phyloP scores from a whole-genome alignment of 2,329 filamentous ascomycete species.

The Plectosphaerella cucumerina region DNA sequence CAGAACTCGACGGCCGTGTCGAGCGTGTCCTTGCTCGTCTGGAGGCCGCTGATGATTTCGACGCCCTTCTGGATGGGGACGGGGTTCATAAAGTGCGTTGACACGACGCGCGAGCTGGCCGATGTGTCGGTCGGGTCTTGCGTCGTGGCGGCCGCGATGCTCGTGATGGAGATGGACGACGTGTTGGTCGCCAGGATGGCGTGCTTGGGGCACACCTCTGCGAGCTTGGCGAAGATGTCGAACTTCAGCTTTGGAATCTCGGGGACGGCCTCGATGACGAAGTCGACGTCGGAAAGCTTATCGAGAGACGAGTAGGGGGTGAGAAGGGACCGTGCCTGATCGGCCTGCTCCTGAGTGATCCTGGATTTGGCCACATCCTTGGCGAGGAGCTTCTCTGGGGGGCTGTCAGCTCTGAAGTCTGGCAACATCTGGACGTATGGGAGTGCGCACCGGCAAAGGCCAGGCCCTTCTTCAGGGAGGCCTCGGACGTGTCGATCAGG shows the following conservation, averaged over 20 bases:
- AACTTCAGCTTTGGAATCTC: slow-evolving; percentile 86
- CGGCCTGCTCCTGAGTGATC: slow-evolving; percentile 77
- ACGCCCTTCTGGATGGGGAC: slow-evolving; percentile 96
- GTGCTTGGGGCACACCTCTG: slow-evolving; percentile 75
- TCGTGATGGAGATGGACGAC: slow-evolving; percentile 96
- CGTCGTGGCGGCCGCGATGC: slow-evolving; percentile 84
- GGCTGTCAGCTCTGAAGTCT: slow-evolving; percentile 2
- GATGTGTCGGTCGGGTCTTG: slow-evolving; percentile 74
- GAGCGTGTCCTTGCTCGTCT: slow-evolving; percentile 80
- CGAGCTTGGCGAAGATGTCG: slow-evolving; percentile 79
- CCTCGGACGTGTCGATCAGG: slow-evolving; percentile 78
- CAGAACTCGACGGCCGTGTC: slow-evolving; percentile 82
- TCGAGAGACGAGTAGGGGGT: slow-evolving; percentile 69
- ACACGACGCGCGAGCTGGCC: slow-evolving; percentile 81
- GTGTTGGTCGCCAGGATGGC: slow-evolving; percentile 96
- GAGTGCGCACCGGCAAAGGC: slow-evolving; percentile 71
- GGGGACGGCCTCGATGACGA: slow-evolving; percentile 95
- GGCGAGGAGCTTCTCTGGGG: slow-evolving; percentile 78
- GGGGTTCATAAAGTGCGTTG: slow-evolving; percentile 99
- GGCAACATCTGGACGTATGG: neutral
- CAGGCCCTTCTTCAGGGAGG: slow-evolving; percentile 82
- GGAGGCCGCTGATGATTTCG: slow-evolving; percentile 92
- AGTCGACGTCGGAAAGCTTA: slow-evolving; percentile 78
- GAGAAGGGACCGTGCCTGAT: slow-evolving; percentile 66
- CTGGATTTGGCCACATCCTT: slow-evolving; percentile 90